Conservation (phyloP, 306 rosid species). For the Inga laurina region DNA sequence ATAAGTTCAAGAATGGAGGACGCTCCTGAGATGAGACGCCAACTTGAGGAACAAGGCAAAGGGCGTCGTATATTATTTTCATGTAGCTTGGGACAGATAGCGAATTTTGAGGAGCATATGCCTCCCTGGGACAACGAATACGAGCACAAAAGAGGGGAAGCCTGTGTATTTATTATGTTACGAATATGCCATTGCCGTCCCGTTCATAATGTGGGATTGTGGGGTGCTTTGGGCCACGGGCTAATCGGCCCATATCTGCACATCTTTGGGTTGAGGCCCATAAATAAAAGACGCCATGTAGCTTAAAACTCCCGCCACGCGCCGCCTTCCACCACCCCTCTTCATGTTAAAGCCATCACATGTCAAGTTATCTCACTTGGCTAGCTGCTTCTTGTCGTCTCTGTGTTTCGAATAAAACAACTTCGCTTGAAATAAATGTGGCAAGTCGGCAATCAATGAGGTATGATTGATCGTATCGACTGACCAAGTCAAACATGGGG, state of each 20-base stretch:
- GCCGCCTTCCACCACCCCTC: no score
- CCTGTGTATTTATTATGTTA: not conserved
- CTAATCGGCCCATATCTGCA: not conserved
- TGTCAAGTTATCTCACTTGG: no score
- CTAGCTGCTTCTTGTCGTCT: not conserved
- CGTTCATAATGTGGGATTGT: not conserved
- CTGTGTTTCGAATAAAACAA: not conserved
- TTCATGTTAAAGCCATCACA: no score
- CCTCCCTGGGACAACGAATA: not conserved
- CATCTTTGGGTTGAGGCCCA: not conserved
- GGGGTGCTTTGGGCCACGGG: not conserved
- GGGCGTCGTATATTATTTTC: not conserved
- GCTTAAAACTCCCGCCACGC: no score
- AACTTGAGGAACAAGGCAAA: not conserved
- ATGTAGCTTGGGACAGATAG: conserved; percentile 6
- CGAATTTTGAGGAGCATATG: conserved; percentile 38
- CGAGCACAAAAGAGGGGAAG: not conserved
- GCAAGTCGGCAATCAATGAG: not conserved
- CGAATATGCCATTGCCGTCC: not conserved
- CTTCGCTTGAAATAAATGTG: not conserved
- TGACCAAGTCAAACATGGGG: no score
- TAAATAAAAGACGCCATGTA: no score
- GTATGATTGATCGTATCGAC: no score
- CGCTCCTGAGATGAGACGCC: not conserved
- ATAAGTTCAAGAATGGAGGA: not conserved